Conservation (phyloP, 2,329 filamentous ascomycete genomes). For the Aspergillus tanneri region DNA sequence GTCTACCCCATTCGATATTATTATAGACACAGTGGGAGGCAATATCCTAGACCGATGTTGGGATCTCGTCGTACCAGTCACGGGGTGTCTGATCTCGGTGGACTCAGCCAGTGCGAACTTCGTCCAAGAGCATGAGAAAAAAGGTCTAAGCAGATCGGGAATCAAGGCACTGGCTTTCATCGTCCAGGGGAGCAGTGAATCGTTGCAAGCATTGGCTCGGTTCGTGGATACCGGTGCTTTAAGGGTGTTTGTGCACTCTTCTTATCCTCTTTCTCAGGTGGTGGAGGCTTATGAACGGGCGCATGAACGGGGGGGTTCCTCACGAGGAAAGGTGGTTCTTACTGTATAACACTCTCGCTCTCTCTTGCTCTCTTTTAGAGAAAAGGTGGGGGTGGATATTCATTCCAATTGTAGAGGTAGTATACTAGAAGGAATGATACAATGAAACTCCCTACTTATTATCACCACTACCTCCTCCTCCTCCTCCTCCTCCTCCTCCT, state of each 20-base stretch:
- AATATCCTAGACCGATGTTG: conserved; percentile 21
- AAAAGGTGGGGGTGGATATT: neutral
- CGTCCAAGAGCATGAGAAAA: neutral
- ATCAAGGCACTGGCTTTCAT: conserved; percentile 2
- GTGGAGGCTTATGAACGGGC: conserved; percentile 24
- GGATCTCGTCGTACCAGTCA: conserved; percentile 13
- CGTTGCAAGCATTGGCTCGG: conserved; percentile 16
- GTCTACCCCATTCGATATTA: conserved; percentile 17
- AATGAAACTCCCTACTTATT: neutral
- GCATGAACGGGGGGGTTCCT: conserved; percentile 13
- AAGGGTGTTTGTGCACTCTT: conserved; percentile 21
- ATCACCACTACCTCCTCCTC: neutral
- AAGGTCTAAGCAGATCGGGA: neutral
- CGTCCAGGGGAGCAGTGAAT: conserved; percentile 3
- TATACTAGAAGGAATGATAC: too few relatives aligned
- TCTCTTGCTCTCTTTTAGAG: neutral
- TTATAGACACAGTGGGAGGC: conserved; percentile 28
- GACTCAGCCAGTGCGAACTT: conserved; percentile 21
- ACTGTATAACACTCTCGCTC: conserved; percentile 10
- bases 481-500: neutral
- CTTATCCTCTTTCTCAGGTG: conserved; percentile 17
- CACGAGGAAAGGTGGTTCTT: conserved; percentile 27
- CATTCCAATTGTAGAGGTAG: neutral
- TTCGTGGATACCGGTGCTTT: conserved; percentile 16
- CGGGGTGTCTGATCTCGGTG: conserved; percentile 24